Base-by-base conservation (phyloP, 2,329 filamentous ascomycete species). In the Rhexocercosporidium sp. region DNA sequence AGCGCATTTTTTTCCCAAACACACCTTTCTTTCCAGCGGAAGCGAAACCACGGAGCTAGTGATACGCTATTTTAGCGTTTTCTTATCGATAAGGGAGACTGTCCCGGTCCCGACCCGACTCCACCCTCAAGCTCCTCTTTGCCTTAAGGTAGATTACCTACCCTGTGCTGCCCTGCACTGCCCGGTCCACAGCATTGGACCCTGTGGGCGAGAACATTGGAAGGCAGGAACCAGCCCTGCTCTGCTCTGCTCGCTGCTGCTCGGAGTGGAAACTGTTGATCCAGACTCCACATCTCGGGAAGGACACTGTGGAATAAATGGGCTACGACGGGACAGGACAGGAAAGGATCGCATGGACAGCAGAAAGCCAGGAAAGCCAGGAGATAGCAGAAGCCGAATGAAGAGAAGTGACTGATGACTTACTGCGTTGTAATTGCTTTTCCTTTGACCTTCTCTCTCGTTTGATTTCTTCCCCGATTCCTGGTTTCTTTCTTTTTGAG, bases 81-180 rank as follows among this genome's bases (percentile, higher is more conserved):
- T 53, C 49, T 53, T 53, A 53, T 53, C 49, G 49, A 53, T 53
- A 53, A 53, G 49, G 16, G 25, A 25, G 49, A 6, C 14, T 31
- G n/a, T 29, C 49, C 25, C 29, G 25, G 16, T 16, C 7, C 39
- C 39, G n/a, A 18, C 49, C 25, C 29, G 25, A 27, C 39, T 18
- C 39, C 39, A 44, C 39, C 39, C 39, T 37, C 39, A 5, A 12
- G 39, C 39, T 44, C 39, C 39, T 12, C 34, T 37, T 11, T 11
- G 8, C 34, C 12, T 37, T 37, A n/a, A n/a, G n/a, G n/a, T n/a
- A n/a, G n/a, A n/a, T n/a, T n/a, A n/a, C n/a, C 29, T 31, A 9
- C 29, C 34, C 34, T 37, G 34, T 37, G 34, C 34, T 37, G 34
- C 34, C 8, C 34, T 37, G 34, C 34, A 2, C 34, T 37, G 34